Percentiles rank a stretch among this genome's conserved stretches.
These are phyloP conservation scores for Oenanthe javanica DNA, from an alignment of 140 eudicot species.

Conservation along the genomic window DNA sequence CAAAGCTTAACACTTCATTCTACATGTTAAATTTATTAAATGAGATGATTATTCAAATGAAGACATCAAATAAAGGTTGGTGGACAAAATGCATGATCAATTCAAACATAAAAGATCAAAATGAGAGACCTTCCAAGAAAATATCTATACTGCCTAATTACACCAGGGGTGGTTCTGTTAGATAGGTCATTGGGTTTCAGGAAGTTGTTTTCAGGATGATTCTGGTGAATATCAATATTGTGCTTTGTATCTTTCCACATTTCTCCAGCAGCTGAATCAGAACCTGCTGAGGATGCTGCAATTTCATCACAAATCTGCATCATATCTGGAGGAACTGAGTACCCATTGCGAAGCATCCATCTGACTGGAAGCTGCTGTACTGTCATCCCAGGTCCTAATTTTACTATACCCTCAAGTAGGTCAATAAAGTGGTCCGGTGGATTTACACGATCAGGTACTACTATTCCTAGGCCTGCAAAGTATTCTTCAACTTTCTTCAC, in stretches of 20 bases:
- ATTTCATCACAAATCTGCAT: constrained; percentile 59
- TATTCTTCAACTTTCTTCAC: constrained; percentile 84
- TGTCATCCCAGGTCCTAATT: constrained; percentile 49
- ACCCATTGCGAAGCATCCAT: constrained; percentile 98
- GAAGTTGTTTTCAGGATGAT: constrained; percentile 27
- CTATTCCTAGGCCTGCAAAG: constrained; percentile 66
- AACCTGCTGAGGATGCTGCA: constrained; percentile 39
- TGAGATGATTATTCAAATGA: neutral
- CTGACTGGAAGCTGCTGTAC: constrained; percentile 82
- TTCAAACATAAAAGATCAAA: neutral
- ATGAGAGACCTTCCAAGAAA: constrained; percentile 61
- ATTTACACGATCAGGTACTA: constrained; percentile 81
- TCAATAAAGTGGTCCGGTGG: constrained; percentile 92
- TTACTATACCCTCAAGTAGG: constrained; percentile 71
- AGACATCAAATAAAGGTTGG: neutral
- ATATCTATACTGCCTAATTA: constrained; percentile 69
- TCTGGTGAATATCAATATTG: constrained; percentile 26
- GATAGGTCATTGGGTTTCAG: constrained; percentile 51
- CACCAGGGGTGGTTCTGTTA: constrained; percentile 76
- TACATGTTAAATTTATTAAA: neutral
- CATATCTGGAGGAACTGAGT: constrained; percentile 91
- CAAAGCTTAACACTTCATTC: neutral
- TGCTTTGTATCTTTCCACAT: constrained; percentile 21
- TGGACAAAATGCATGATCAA: neutral
- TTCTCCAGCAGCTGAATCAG: constrained; percentile 21